These are phyloP conservation scores for Gaeumannomyces tritici DNA, from an alignment of 2,329 filamentous ascomycete genomes.

Conservation along the genomic window DNA sequence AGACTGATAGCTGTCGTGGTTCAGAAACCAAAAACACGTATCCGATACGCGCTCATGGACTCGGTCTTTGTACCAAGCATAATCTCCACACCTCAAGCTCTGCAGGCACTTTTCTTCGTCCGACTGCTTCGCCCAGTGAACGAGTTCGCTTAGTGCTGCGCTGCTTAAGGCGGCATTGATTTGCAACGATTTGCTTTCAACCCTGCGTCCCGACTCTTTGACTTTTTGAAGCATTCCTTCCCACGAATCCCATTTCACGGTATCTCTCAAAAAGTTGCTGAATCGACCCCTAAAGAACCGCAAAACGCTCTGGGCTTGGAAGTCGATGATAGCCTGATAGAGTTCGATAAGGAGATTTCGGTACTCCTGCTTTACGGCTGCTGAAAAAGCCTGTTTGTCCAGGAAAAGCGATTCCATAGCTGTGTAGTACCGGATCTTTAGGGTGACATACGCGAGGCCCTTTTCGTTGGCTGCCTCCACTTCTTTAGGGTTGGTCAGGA, in stretches of 20 bases:
- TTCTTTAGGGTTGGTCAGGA: constrained; percentile 3
- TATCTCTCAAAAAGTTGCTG: constrained; percentile 2
- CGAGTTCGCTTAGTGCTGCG: neutral
- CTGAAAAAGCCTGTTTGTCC: neutral
- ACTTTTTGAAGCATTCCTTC: neutral
- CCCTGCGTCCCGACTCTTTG: neutral
- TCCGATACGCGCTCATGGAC: constrained; percentile 13
- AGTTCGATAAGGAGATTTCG: constrained; percentile 1
- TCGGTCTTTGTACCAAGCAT: constrained; percentile 17
- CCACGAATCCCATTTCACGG: constrained; percentile 5
- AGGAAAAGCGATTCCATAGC: constrained; percentile 4
- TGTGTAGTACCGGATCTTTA: constrained; percentile 5
- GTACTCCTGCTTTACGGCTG: neutral
- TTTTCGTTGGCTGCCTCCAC: constrained; percentile 3
- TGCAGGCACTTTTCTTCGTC: constrained; percentile 5
- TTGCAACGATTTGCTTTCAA: neutral
- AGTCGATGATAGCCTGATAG: constrained; percentile 6
- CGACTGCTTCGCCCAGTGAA: constrained; percentile 16
- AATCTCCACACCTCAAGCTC: neutral
- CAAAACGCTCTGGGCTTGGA: constrained; percentile 5
- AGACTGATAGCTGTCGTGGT: constrained; percentile 16
- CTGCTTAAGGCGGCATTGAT: neutral
- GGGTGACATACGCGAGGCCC: constrained; percentile 4
- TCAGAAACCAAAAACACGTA: constrained; percentile 23
- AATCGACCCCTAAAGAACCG: constrained; percentile 5